Base-by-base conservation (phyloP, 2,329 filamentous ascomycete species). In the Emydomyces testavorans region DNA sequence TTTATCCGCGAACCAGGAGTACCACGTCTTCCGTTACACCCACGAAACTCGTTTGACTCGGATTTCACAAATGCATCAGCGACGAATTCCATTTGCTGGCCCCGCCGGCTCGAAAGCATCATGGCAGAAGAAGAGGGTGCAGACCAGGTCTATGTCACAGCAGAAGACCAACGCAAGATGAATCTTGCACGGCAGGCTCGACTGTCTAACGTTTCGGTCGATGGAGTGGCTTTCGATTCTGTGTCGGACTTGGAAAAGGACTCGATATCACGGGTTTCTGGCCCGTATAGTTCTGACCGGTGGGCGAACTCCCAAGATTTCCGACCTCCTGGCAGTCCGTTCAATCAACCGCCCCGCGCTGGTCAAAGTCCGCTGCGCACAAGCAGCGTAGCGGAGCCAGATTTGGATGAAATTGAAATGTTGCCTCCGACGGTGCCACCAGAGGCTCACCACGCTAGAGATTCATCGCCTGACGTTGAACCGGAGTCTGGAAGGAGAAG, bases 151-250 rank as follows among this genome's bases (percentile, higher is more conserved):
- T 52, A 90, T 57, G 84, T 93, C 77, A 78, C 78, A 53, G 79
- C 82, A 4, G 85, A 92, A 61, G 85, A 90, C 59, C 76, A 79
- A 29, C 76, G 75, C 53, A 83, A 86, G 58, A 85, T 88, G 60
- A 75, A 80, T 57, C 75, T 85, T 58, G 79, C 81, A 1, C 83
- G 83, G 59, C 62, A 62, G 31, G 48, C 42, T 23, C 29, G 21
- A 16, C 16, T 28, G 13, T 37, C 36, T 5, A 41, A 41, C 37
- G 28, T 18, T 11, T 21, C 37, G 13, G 29, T 41, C 15, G 46
- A 48, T 13, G 29, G 29, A 8, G 46, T 48, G 18, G 37, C 46
- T 2, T 48, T 41, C 16, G 46, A 48, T 13, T 41, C 38, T 4
- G 29, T 42, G 21, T 41, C 37, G 21, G 46, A 45, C 32, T 31